These are phyloP conservation scores for Leptographium procerum DNA, from an alignment of 2,329 filamentous ascomycete genomes.

Conservation along the genomic window DNA sequence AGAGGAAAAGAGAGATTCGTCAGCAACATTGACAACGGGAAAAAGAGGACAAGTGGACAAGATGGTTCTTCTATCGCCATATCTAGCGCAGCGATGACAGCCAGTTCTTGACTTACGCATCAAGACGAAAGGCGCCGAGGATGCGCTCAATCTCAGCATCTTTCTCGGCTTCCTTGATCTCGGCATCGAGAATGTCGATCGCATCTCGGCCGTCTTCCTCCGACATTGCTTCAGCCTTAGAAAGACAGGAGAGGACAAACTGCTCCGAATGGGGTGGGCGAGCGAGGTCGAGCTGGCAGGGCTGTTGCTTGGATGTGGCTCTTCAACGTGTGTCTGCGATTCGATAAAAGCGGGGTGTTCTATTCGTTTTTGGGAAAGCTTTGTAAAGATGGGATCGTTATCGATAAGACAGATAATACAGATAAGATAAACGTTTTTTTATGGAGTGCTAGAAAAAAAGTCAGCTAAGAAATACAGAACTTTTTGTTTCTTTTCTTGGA, in stretches of 20 bases:
- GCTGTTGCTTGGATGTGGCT: neutral
- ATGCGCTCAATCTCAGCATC: conserved; percentile 96
- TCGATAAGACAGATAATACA: neutral
- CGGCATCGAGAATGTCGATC: conserved; percentile 68
- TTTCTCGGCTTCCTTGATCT: conserved; percentile 89
- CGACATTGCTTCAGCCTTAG: conserved; percentile 7
- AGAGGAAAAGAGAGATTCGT: neutral
- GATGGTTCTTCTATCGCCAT: no score
- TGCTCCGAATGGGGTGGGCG: neutral
- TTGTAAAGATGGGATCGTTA: neutral
- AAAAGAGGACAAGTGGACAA: neutral
- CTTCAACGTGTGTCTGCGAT: neutral
- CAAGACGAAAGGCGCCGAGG: conserved; percentile 71
- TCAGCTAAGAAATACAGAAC: no score
- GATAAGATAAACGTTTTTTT: conserved; percentile 1
- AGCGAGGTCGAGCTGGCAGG: neutral
- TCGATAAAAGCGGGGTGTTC: neutral
- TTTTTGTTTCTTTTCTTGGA: neutral
- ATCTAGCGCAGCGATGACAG: no score
- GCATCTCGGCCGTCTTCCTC: conserved; percentile 41
- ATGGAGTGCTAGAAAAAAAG: neutral
- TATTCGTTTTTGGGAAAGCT: neutral
- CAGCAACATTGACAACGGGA: neutral
- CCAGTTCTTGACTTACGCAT: conserved; percentile 47
- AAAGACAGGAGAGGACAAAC: neutral